A percentile compares a stretch with the other conserved stretches of the same genome.
Conservation (phyloP, 2,329 filamentous ascomycete species). For the Alternaria ethzedia region DNA sequence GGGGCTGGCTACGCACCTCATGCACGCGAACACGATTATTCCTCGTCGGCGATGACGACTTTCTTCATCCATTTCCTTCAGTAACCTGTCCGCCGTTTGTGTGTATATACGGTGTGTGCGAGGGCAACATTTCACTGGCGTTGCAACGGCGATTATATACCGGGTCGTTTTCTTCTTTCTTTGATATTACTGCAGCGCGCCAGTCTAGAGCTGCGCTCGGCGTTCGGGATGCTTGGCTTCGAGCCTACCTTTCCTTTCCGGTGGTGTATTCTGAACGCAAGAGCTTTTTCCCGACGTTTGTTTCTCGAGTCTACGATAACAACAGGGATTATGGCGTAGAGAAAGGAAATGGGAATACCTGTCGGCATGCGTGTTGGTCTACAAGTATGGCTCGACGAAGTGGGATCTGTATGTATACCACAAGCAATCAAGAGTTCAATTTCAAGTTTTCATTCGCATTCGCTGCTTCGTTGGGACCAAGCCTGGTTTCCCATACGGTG, state of each 20-base stretch:
- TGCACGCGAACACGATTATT: conserved; percentile 24
- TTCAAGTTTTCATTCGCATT: neutral
- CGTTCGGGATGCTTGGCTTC: conserved; percentile 17
- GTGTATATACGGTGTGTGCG: conserved; percentile 29
- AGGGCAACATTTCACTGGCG: conserved; percentile 25
- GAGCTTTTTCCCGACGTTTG: conserved; percentile 23
- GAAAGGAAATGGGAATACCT: conserved; percentile 3
- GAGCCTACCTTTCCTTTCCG: conserved; percentile 19
- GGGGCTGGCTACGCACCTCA: conserved; percentile 6
- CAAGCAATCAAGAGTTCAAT: conserved; percentile 1
- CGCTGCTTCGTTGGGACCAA: neutral
- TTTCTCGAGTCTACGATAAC: conserved; percentile 22
- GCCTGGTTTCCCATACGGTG: no score
- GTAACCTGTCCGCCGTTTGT: conserved; percentile 21
- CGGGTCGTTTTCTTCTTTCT: neutral
- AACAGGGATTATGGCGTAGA: conserved; percentile 16
- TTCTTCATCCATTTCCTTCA: conserved; percentile 21
- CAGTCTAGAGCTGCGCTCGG: conserved; percentile 14
- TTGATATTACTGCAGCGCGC: neutral
- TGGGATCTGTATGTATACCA: conserved; percentile 9
- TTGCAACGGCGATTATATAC: conserved; percentile 24
- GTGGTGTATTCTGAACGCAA: conserved; percentile 1
- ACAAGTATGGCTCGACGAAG: neutral
- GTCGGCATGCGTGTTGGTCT: conserved; percentile 1
- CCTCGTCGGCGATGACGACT: conserved; percentile 19